Conservation (phyloP, 148 eudicot species). For the Camellia granthamiana region DNA sequence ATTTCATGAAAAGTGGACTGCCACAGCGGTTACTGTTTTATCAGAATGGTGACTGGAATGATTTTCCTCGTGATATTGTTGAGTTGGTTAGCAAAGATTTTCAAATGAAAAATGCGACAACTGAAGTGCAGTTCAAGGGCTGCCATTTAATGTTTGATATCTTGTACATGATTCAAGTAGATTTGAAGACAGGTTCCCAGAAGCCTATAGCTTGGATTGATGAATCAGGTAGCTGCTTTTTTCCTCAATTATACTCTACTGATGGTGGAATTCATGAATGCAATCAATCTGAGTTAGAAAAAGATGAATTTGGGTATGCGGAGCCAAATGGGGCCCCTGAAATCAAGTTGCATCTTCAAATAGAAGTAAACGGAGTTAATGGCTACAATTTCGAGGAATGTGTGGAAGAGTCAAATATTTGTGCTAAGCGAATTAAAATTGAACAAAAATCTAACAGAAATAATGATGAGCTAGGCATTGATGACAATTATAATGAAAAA, state of each 20-base stretch:
- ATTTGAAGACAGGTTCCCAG: slow-evolving; percentile 30
- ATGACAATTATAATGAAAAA: slow-evolving; percentile 11
- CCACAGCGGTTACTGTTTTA: slow-evolving; percentile 32
- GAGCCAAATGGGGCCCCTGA: slow-evolving; percentile 26
- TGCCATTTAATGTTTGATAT: slow-evolving; percentile 32
- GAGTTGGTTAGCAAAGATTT: slow-evolving; percentile 26
- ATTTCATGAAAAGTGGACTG: slow-evolving; percentile 30
- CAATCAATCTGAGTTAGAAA: neutral
- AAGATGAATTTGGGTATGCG: neutral
- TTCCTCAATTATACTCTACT: slow-evolving; percentile 26
- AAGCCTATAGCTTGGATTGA: slow-evolving; percentile 46
- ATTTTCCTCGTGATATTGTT: slow-evolving; percentile 30
- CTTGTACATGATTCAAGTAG: slow-evolving; percentile 33
- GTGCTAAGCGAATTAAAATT: slow-evolving; percentile 19
- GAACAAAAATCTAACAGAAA: slow-evolving; percentile 5
- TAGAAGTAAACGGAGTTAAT: slow-evolving; percentile 31
- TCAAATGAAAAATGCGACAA: slow-evolving; percentile 28
- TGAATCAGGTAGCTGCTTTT: slow-evolving; percentile 31
- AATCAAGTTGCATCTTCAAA: slow-evolving; percentile 37
- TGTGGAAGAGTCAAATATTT: slow-evolving; percentile 34
- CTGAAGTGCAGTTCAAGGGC: slow-evolving; percentile 24
- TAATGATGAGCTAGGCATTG: slow-evolving; percentile 3
- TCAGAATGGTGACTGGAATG: slow-evolving; percentile 35
- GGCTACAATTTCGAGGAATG: slow-evolving; percentile 26
- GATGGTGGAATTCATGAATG: slow-evolving; percentile 9